Evolutionary conservation across 352 stramenopile genomes (phyloP), one percentile per base, ranked within the genome.

Genomic region (Globisporangium paddicum): DNA sequence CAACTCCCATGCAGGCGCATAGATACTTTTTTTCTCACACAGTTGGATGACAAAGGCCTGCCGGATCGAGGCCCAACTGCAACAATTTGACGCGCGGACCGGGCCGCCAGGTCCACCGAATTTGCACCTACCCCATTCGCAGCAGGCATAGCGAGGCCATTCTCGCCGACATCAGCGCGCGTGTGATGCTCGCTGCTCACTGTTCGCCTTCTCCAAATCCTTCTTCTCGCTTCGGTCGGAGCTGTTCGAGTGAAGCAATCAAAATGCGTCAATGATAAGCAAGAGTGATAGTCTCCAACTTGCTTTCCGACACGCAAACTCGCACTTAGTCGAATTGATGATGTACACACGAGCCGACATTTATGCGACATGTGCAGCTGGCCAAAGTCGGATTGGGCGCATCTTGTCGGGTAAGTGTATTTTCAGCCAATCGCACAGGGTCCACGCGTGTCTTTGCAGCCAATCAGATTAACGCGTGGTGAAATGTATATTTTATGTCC

Each of bases 401-500:
- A 3, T 32, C 28, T 9, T 40, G 48, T 55, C 48, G 30, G 30
- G 28, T 44, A 35, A 42, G n/a, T n/a, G 8, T 2, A 16, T 57
- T 58, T 47, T 14, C 8, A 10, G 16, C 51, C 51, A 58, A 58
- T 58, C 1, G 8, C 18, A 35, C 5, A 18, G 8, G 1, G 34
- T 10, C 25, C 10, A 4, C 8, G 51, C 50, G 50, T 58, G 23
- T 58, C 35, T 40, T 58, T 58, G 51, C 16, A 23, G 38, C 51
- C 51, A 58, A 49, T 58, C 51, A 37, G n/a, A 28, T 18, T 28
- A 7, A n/a, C n/a, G 49, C 32, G 45, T 46, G 7, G 49, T 25
- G 7, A 41, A 49, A 32, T 32, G 28, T 32, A 6, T 32, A 32
- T 32, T 5, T 41, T 41, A 21, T 37, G n/a, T 16, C 37, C n/a